Base-by-base conservation (phyloP, 805 yeast genomes). In the Nakazawaea wickerhamii region DNA sequence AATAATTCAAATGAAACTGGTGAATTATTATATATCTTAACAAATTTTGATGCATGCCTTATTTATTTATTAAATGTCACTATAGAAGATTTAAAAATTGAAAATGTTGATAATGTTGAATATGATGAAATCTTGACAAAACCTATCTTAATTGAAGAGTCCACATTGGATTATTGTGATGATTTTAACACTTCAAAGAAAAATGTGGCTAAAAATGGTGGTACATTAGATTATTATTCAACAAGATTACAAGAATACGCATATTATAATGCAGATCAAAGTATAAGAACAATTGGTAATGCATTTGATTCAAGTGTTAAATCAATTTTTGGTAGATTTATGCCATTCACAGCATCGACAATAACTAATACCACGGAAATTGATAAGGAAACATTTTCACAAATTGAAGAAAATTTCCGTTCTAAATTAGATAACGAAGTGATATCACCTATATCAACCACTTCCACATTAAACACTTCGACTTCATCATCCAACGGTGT, bases 61-160 rank as follows among this genome's bases (percentile, higher is more conserved):
- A 55, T 64, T 5, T 63, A 63, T 38, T 39, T 63, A 17, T 50
- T 59, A 3, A 59, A 60, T 35, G 65, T 60, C 4, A 60, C 61
- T 0, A 25, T 56, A 7, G 59, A 54, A n/a, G 60, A 63, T 45
- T 45, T 63, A 26, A 52, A 52, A 22, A 44, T 62, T n/a, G 49
- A 48, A 4, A 17, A 38, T n/a, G 46, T 49, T 3, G 44, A 52
- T 0, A 48, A 45, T 5, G 46, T 63, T 35, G 84, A 79, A 27
- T 6, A 6, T 10, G 46, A 64, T 36, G 84, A 79, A 27, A 44
- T 74, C 2, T 56, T 75, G 14, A 61, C 67, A 7, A 20, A 28
- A 17, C 40, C 46, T 3, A 38, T 43, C 10, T n/a, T 15, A 4
- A 35, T 43, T 10, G 43, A 38, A n/a, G 40, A 34, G 30, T 33